A percentile compares a stretch with the other conserved stretches of the same genome.
phyloP scores from a whole-genome alignment of 306 rosid species.

The Medicago arabica region DNA sequence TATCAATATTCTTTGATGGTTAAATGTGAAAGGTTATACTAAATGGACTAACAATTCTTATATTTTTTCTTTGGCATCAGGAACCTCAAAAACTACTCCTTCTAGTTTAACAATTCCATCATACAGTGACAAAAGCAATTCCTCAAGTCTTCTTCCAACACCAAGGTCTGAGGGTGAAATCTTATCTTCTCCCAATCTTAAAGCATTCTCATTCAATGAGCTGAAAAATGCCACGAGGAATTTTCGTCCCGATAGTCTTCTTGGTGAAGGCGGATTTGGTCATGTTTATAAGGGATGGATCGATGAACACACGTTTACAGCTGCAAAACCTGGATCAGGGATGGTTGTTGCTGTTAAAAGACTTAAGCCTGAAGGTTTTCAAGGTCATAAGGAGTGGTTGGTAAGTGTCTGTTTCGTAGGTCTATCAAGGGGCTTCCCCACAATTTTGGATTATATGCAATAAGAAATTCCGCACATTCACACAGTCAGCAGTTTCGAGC shows the following conservation, averaged over 20 bases:
- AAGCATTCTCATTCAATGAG: slow-evolving; percentile 75
- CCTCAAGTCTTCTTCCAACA: slow-evolving; percentile 73
- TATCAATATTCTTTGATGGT: slow-evolving; percentile 1
- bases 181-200: slow-evolving; percentile 76
- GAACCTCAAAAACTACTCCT: slow-evolving; percentile 55
- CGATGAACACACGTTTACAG: slow-evolving; percentile 60
- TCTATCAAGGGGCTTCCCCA: not conserved
- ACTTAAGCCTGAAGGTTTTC: slow-evolving; percentile 91
- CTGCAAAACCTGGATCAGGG: slow-evolving; percentile 85
- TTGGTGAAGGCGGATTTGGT: slow-evolving; percentile 98
- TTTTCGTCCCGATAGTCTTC: slow-evolving; percentile 82
- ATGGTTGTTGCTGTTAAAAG: slow-evolving; percentile 91
- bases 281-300: slow-evolving; percentile 96
- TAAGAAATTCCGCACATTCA: not conserved
- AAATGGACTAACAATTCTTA: slow-evolving; percentile 30
- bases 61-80: slow-evolving; percentile 47
- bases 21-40: slow-evolving; percentile 21
- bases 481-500: not conserved
- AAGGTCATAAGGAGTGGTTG: slow-evolving; percentile 98
- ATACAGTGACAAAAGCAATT: slow-evolving; percentile 55
- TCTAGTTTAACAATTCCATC: slow-evolving; percentile 59
- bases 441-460: not conserved
- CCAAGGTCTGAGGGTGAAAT: slow-evolving; percentile 94
- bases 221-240: slow-evolving; percentile 86
- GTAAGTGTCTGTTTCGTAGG: slow-evolving; percentile 53